Conservation (phyloP, 2,329 filamentous ascomycete genomes). For the Venturia oleaginea region DNA sequence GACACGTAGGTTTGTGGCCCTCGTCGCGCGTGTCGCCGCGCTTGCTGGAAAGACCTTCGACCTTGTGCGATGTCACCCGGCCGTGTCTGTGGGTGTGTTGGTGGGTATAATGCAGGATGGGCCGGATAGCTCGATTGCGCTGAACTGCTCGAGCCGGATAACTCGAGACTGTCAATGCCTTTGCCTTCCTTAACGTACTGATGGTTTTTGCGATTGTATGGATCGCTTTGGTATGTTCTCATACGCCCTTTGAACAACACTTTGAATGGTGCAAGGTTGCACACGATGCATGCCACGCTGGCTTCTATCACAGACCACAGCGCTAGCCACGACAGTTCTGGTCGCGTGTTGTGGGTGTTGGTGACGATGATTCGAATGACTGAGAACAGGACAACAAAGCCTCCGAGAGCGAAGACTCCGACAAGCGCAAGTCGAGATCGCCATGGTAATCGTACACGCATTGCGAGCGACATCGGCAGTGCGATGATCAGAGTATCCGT, state of each 20-base stretch:
- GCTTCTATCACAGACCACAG: constrained; percentile 16
- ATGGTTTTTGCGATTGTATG: not conserved
- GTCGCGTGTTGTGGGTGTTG: constrained; percentile 13
- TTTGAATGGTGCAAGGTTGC: constrained; percentile 17
- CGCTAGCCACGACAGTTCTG: constrained; percentile 17
- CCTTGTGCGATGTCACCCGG: not conserved
- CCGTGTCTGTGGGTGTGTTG: not conserved
- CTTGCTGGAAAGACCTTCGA: not conserved
- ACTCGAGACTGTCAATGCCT: not conserved
- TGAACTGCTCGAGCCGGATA: not conserved
- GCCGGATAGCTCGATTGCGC: not conserved
- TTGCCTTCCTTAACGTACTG: not conserved
- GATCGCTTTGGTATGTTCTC: not conserved
- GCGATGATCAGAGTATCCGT: constrained; percentile 18
- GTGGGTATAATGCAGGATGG: not conserved
- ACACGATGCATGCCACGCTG: constrained; percentile 16
- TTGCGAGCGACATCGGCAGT: constrained; percentile 13
- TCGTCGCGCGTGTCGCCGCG: not conserved
- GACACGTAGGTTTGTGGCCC: not conserved
- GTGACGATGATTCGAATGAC: constrained; percentile 16
- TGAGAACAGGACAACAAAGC: constrained; percentile 19
- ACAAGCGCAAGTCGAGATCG: constrained; percentile 16
- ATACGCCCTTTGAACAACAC: constrained; percentile 14
- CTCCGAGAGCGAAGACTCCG: constrained; percentile 17
- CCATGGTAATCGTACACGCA: not conserved